phyloP scores from a whole-genome alignment of 2,329 filamentous ascomycete genomes.

The Ophiostoma himal-ulmi region DNA sequence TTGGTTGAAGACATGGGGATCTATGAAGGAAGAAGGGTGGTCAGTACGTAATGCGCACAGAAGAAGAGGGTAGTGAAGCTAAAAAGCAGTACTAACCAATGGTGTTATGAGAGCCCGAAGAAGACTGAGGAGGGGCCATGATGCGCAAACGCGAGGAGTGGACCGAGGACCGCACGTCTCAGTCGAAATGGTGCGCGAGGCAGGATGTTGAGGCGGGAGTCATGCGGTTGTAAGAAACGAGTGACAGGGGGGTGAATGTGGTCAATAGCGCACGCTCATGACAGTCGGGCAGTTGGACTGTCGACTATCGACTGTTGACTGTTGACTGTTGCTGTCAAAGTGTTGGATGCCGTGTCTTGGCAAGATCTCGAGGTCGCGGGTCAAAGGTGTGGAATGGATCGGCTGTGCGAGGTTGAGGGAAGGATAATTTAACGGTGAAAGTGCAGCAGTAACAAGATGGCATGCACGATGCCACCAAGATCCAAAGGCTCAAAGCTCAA shows the following conservation, averaged over 20 bases:
- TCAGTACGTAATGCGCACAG: background rate
- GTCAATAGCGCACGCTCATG: background rate
- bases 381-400: background rate
- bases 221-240: slow-evolving; percentile 1
- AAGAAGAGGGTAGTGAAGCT: background rate
- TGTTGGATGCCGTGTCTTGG: background rate
- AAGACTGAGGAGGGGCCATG: background rate
- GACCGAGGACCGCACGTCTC: background rate
- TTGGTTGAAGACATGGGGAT: background rate
- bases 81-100: background rate
- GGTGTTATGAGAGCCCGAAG: background rate
- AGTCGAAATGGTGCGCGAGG: background rate
- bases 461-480: background rate
- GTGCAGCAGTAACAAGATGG: background rate
- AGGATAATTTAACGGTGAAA: background rate
- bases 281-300: background rate
- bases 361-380: background rate
- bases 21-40: background rate
- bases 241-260: background rate
- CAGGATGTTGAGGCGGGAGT: background rate
- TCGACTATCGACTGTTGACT: background rate
- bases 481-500: background rate
- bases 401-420: background rate
- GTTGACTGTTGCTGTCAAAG: background rate
- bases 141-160: background rate